Conservation (phyloP, 495 filamentous ascomycete genomes). For the Hypoxylon trugodes region DNA sequence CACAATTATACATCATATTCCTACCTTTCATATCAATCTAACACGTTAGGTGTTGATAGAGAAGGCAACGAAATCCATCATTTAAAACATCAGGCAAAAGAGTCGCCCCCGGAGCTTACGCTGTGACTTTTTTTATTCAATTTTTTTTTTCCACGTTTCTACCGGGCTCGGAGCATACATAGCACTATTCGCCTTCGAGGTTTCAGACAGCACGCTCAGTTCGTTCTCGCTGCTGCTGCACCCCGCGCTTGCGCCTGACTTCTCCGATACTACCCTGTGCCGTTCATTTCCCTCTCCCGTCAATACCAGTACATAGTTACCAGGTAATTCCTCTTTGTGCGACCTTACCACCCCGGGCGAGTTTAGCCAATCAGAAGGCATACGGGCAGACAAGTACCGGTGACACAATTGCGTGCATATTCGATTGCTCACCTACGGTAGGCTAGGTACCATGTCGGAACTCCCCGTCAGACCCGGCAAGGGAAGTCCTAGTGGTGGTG, state of each 20-base stretch:
- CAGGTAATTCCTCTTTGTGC: background rate
- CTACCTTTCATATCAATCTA: background rate
- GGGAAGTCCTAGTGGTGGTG: no score
- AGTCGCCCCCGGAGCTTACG: no score
- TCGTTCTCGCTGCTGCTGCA: no score
- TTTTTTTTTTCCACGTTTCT: background rate
- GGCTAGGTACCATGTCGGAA: conserved; percentile 27
- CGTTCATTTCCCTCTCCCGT: background rate
- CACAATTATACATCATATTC: background rate
- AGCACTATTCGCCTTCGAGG: no score
- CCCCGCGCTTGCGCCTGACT: conserved; percentile 11
- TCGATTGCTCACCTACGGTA: no score
- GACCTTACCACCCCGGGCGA: background rate
- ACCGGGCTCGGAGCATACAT: no score
- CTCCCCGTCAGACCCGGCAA: background rate
- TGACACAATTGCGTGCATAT: no score
- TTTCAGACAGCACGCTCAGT: no score
- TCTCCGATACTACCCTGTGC: conserved; percentile 23
- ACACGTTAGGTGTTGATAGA: no score
- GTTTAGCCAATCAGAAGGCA: conserved; percentile 13
- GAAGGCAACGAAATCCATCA: no score
- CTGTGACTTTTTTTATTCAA: no score
- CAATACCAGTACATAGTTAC: no score
- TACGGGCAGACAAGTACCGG: background rate
- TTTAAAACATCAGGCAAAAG: background rate